phyloP scores from a whole-genome alignment of 345 rosid genomes.

The Psidium guajava region DNA sequence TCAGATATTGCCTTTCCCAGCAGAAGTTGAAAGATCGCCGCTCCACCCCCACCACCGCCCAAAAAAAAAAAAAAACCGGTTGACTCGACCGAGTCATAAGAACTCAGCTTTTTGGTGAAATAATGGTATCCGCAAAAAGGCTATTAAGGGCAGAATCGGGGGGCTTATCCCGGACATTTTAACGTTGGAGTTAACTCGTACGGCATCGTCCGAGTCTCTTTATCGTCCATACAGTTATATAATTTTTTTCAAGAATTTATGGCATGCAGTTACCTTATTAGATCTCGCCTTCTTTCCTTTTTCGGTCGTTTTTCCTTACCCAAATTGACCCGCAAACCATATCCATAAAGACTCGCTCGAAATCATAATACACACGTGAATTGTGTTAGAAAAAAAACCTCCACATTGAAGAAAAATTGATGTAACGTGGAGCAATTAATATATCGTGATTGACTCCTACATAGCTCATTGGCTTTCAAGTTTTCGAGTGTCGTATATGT shows the following conservation, averaged over 20 bases:
- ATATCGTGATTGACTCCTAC: too few relatives aligned
- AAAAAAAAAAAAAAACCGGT: background rate
- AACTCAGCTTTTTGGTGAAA: background rate
- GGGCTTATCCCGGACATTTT: background rate
- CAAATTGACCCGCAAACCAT: too few relatives aligned
- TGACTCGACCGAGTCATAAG: background rate
- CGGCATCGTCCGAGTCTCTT: background rate
- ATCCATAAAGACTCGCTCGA: too few relatives aligned
- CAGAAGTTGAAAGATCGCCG: background rate
- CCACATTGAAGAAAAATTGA: too few relatives aligned
- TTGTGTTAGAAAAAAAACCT: too few relatives aligned
- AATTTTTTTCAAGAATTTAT: background rate
- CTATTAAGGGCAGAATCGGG: background rate
- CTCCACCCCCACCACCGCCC: background rate
- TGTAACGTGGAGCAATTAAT: too few relatives aligned
- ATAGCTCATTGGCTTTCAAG: too few relatives aligned
- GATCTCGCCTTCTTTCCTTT: too few relatives aligned
- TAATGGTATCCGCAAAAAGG: background rate
- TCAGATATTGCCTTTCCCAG: constrained; percentile 8
- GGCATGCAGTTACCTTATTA: too few relatives aligned
- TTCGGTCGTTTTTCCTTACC: too few relatives aligned
- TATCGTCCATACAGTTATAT: background rate
- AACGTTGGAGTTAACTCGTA: background rate
- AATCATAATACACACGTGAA: too few relatives aligned
- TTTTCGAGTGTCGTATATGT: too few relatives aligned